Percentiles rank a stretch among this genome's conserved stretches.
These are phyloP conservation scores for Hypoxylon rubiginosum DNA, from an alignment of 2,329 filamentous ascomycete genomes.

Conservation along the genomic window DNA sequence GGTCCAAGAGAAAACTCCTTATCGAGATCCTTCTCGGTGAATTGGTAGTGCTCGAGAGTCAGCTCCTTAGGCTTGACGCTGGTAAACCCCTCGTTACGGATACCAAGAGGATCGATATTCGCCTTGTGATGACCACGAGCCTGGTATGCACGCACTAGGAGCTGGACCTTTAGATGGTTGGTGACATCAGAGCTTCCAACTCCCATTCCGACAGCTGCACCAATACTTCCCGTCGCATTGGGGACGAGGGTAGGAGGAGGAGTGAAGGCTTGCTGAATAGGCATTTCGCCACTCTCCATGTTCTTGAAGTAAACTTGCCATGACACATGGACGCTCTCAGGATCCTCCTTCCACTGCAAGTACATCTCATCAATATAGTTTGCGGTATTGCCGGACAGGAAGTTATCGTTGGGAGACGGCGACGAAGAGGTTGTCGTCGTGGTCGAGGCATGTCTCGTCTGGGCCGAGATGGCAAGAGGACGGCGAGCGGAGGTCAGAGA, in stretches of 20 bases:
- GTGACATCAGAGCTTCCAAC: slow-evolving; percentile 84
- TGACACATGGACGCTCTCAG: slow-evolving; percentile 93
- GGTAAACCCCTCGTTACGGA: slow-evolving; percentile 88
- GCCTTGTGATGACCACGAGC: slow-evolving; percentile 98
- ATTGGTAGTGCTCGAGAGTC: slow-evolving; percentile 92
- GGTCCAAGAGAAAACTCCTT: slow-evolving; percentile 92
- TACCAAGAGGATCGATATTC: slow-evolving; percentile 95
- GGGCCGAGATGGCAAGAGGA: slow-evolving; percentile 63
- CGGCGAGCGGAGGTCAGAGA: slow-evolving; percentile 63
- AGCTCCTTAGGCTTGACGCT: slow-evolving; percentile 93
- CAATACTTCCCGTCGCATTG: slow-evolving; percentile 81
- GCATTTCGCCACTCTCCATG: slow-evolving; percentile 98
- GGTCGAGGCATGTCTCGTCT: slow-evolving; percentile 69
- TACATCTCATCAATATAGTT: slow-evolving; percentile 99
- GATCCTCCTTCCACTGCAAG: slow-evolving; percentile 94
- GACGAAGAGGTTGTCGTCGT: slow-evolving; percentile 58
- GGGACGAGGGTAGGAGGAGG: slow-evolving; percentile 94
- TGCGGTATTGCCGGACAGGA: slow-evolving; percentile 95
- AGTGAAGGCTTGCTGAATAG: slow-evolving; percentile 95
- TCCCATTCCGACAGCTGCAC: slow-evolving; percentile 75
- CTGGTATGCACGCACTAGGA: slow-evolving; percentile 97
- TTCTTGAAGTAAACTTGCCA: slow-evolving; percentile 99
- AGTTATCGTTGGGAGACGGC: slow-evolving; percentile 91
- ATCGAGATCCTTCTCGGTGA: slow-evolving; percentile 93
- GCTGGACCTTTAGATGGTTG: slow-evolving; percentile 98